phyloP scores from a whole-genome alignment of 768 basidiomycete species.

The Glaciozyma martinii region DNA sequence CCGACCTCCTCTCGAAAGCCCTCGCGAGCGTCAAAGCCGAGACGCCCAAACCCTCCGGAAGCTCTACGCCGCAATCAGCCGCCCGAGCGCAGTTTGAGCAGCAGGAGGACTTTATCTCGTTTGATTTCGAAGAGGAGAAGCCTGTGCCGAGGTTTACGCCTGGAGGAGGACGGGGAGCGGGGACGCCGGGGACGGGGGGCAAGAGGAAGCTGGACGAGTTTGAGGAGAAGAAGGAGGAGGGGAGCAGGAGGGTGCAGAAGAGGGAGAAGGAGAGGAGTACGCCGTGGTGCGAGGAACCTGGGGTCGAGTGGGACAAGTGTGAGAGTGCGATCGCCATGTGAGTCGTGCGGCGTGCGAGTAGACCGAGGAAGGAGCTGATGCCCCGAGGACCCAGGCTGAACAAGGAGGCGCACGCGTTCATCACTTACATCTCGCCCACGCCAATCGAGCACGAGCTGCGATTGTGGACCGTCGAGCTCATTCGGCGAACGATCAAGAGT shows the following conservation, averaged over 20 bases:
- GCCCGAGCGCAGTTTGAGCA: slow-evolving; percentile 21
- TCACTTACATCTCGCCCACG: slow-evolving; percentile 77
- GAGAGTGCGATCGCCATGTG: slow-evolving; percentile 15
- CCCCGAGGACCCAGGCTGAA: slow-evolving; percentile 57
- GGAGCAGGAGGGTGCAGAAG: slow-evolving; percentile 12
- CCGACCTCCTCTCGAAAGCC: background rate
- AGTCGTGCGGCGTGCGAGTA: background rate
- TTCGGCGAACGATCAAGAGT: slow-evolving; percentile 56
- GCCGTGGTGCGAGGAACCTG: slow-evolving; percentile 29
- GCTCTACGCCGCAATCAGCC: background rate
- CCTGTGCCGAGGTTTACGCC: slow-evolving; percentile 1
- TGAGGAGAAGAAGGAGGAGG: slow-evolving; percentile 18
- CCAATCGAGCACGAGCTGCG: slow-evolving; percentile 77
- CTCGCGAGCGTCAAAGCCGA: background rate
- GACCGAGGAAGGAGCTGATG: background rate
- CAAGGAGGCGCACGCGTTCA: slow-evolving; percentile 73
- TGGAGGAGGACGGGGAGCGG: slow-evolving; percentile 5
- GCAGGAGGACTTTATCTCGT: slow-evolving; percentile 34
- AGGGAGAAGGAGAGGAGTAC: slow-evolving; percentile 20
- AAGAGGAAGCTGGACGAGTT: slow-evolving; percentile 10
- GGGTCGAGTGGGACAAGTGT: slow-evolving; percentile 23
- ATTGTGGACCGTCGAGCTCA: slow-evolving; percentile 58
- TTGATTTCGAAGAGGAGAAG: slow-evolving; percentile 10
- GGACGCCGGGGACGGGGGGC: slow-evolving; percentile 9
- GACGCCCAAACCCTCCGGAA: background rate